Base-by-base conservation (phyloP, 768 basidiomycete genomes). In the Aureoboletus auriporus region DNA sequence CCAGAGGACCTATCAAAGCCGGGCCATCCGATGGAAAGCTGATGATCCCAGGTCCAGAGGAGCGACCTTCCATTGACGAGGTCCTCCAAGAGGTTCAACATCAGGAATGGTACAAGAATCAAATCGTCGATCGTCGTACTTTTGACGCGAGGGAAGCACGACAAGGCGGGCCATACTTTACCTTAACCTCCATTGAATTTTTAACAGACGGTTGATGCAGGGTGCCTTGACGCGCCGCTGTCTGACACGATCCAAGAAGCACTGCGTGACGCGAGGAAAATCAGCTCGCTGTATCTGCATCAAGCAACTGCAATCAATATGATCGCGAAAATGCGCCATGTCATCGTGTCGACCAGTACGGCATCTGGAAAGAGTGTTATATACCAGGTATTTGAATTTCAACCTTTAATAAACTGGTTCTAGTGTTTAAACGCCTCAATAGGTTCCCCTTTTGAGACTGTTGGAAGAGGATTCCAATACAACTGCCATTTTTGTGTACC, bases 321-420 rank as follows among this genome's bases (percentile, higher is more conserved):
- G 0, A 70, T 92, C 9, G 66, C 71, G 12, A 57, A 62, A 43
- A 78, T 78, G 7, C 76, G 76, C 46, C 74, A 91, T 64, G 89
- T 93, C 23, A 88, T 94, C 31, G 87, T 93, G 27, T 93, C 90
- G 5, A 94, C 92, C 0, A 86, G 84, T 53, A 95, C 93, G 8
- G 91, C 92, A 7, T 92, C 89, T 5, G 90, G 90, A 4, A 93
- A 92, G 69, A 91, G 88, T 67, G 70, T 91, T 12, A 89, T 92
- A 37, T 93, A 91, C 63, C 89, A 92, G 71, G 89, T 84, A 49
- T 29, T 58, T 44, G n/a, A 5, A 33, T 26, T 7, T n/a, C n/a
- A 11, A 23, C 27, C n/a, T 13, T 39, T 39, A 42, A 23, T 14
- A 26, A 39, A 13, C 26, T 30, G 6, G 4, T 37, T 40, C 7